Evolutionary conservation across 192 early-diverging fungal genomes (phyloP).

Genomic region (Coemansia sp.): DNA sequence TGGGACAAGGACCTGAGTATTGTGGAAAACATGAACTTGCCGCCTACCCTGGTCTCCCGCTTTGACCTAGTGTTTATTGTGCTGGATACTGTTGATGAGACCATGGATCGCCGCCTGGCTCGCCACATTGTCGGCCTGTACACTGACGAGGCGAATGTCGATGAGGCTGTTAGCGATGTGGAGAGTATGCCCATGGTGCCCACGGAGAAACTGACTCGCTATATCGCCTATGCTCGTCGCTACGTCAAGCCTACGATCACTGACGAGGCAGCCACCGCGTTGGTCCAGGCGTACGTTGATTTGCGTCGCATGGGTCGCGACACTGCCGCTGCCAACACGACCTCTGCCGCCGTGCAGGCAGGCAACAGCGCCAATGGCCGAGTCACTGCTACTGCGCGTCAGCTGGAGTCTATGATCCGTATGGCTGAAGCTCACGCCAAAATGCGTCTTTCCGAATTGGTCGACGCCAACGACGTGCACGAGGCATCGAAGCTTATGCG

Average conservation of each 20-base stretch:
- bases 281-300: slow-evolving; percentile 83
- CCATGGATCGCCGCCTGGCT: slow-evolving; percentile 83
- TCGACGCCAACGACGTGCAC: slow-evolving; percentile 81
- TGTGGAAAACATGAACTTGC: slow-evolving; percentile 96
- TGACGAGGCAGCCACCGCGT: slow-evolving; percentile 73
- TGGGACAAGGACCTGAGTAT: slow-evolving; percentile 88
- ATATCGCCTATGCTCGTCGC: slow-evolving; percentile 87
- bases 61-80: slow-evolving; percentile 93
- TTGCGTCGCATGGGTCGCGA: slow-evolving; percentile 74
- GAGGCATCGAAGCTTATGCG: slow-evolving; percentile 88
- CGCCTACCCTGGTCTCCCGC: slow-evolving; percentile 88
- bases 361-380: slow-evolving; percentile 55
- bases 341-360: slow-evolving; percentile 45
- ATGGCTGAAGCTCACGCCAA: slow-evolving; percentile 91
- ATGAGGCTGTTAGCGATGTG: slow-evolving; percentile 11
- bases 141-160: slow-evolving; percentile 50
- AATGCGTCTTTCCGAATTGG: slow-evolving; percentile 78
- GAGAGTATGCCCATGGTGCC: slow-evolving; percentile 51
- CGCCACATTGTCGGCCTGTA: slow-evolving; percentile 89
- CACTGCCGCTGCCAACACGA: slow-evolving; percentile 22
- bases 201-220: slow-evolving; percentile 83
- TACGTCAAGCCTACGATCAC: slow-evolving; percentile 74
- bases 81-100: slow-evolving; percentile 85
- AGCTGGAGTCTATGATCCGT: slow-evolving; percentile 98
- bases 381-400: slow-evolving; percentile 91